phyloP scores from a whole-genome alignment of 2,329 filamentous ascomycete genomes.

The Cladosporium sp. region DNA sequence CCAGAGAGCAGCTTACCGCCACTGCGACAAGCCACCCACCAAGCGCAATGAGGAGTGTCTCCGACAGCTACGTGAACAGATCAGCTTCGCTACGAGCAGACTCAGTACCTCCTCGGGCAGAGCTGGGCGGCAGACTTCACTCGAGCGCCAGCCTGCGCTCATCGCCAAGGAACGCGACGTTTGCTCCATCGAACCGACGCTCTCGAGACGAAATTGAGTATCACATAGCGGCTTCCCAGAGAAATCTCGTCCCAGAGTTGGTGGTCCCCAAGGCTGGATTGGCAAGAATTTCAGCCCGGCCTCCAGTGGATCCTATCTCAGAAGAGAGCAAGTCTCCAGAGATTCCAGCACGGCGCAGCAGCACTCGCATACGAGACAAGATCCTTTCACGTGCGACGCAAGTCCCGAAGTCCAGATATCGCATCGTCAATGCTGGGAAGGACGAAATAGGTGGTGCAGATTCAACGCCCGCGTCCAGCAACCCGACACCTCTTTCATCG shows the following conservation, averaged over 20 bases:
- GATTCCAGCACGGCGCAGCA: not conserved
- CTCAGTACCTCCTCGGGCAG: not conserved
- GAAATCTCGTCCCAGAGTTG: not conserved
- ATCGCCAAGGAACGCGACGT: not conserved
- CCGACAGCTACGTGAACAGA: not conserved
- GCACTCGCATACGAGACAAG: not conserved
- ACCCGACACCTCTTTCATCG: not conserved
- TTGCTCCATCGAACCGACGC: not conserved
- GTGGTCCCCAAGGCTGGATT: not conserved
- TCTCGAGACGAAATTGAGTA: not conserved
- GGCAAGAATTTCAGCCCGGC: not conserved
- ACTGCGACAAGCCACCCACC: too few relatives aligned
- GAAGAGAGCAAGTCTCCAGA: not conserved
- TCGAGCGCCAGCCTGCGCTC: not conserved
- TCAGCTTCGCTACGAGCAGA: not conserved
- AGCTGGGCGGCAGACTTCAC: not conserved
- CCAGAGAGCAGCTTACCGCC: too few relatives aligned
- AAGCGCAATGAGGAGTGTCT: too few relatives aligned
- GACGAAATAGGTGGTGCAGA: not conserved
- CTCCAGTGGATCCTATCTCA: not conserved
- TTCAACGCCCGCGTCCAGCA: not conserved
- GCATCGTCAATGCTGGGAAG: not conserved
- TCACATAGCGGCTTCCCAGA: not conserved
- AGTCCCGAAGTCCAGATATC: not conserved
- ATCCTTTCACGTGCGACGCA: not conserved